Evolutionary conservation across 495 filamentous ascomycete species (phyloP), one percentile per base, ranked within the genome.

Genomic region (Tuber microsphaerosporum): DNA sequence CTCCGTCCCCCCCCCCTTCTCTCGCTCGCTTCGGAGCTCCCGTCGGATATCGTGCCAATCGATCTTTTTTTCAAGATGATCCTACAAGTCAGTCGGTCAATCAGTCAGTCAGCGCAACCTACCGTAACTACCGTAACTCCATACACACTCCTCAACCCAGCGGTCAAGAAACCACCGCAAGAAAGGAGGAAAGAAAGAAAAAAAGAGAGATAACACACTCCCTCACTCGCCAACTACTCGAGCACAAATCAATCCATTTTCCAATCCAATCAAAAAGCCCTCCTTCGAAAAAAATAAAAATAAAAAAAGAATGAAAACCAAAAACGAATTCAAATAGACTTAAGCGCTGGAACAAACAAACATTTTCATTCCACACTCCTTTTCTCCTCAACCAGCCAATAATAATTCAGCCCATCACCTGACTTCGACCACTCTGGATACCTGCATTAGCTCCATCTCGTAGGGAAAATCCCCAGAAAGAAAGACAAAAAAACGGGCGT

Each of bases 391-490:
- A n/a, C 48, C 48, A 56, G 10, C 22, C n/a, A 56, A 56, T 56
- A 56, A 56, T 69, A 44, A 71, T 78, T 72, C 73, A 71, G 77
- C 78, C 75, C 73, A 76, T 79, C 77, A 79, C 75, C 72, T 79
- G 77, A 79, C 77, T 75, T 73, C 26, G 73, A 79, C 51, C 73
- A 70, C 76, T 79, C 41, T 71, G 76, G 77, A 79, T 65, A 73
- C 72, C 77, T 78, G 77, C 77, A 79, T 79, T 79, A 79, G 77
- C 76, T 79, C 70, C 77, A 79, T 41, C 39, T 79, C 51, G 51
- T 56, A n/a, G 51, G 51, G 51, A 56, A 56, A 26, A 26, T 26
- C 22, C 48, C 77, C 76, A 74, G 71, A 75, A 78, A 79, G 61
- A 72, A 72, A 46, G 76, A 70, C 68, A 56, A 41, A 41, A 41